Evolutionary conservation across 768 basidiomycete species (phyloP), one percentile per base, ranked within the genome.

Genomic region (Panus rudis): DNA sequence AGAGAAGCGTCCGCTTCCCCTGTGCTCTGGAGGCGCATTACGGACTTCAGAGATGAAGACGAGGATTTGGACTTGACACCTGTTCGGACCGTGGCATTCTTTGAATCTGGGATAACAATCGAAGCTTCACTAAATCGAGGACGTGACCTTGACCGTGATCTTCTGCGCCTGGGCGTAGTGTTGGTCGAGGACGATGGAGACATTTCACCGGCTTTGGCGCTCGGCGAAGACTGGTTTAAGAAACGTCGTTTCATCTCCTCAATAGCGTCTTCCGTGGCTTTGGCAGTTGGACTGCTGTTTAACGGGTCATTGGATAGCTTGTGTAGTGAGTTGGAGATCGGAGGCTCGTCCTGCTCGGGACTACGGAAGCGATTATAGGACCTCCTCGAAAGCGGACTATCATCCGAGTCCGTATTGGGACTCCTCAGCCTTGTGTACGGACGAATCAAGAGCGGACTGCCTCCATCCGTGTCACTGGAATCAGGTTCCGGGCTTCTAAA

Each of bases 191-290:
- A 50, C 2, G 51, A 25, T 1, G 34, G 19, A 8, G 51, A 43
- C 19, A 40, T 50, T 54, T 42, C 51, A 28, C 41, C 39, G 42
- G 52, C 27, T 39, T 55, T 44, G 13, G 53, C 49, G 22, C 41
- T 45, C 11, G 57, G 53, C 12, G 65, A 59, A 2, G 48, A 51
- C 50, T 61, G 65, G 37, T 56, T 58, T 41, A 78, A 58, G 50
- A 81, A 73, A 30, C 78, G 65, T 51, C 62, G 68, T 60, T 81
- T 84, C 76, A 82, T 78, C 52, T 79, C 75, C 55, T 80, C 73
- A 35, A 80, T 65, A 2, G 77, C 76, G 19, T 77, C 75, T 21
- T 63, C 55, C 5, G 72, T 71, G 6, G 70, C 66, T 14, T 33
- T 35, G 7, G 19, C 23, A 13, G 40, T 27, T 6, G 45, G 37